phyloP scores from a whole-genome alignment of 2,329 filamentous ascomycete species.

The Madurella fahalii region DNA sequence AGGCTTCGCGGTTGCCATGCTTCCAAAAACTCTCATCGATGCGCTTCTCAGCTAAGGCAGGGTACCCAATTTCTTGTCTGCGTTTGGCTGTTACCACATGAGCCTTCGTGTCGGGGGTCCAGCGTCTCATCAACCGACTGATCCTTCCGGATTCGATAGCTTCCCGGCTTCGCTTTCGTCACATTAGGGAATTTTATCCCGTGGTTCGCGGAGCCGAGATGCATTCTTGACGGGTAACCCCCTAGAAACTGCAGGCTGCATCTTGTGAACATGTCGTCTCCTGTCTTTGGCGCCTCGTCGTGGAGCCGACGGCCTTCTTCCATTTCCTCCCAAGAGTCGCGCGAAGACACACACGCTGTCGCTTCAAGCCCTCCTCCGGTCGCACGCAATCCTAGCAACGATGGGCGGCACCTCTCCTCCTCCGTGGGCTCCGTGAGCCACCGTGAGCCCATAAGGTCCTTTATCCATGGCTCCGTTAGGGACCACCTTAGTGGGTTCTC shows the following conservation, averaged over 20 bases:
- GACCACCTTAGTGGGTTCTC: constrained; percentile 48
- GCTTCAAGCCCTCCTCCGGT: constrained; percentile 21
- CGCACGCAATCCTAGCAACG: constrained; percentile 21
- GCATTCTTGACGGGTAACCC: constrained; percentile 4
- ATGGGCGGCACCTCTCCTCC: constrained; percentile 37
- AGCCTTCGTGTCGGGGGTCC: neutral
- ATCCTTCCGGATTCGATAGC: neutral
- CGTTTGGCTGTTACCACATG: neutral
- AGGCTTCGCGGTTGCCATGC: neutral
- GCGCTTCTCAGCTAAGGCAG: neutral
- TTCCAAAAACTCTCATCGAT: neutral
- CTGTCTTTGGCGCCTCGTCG: constrained; percentile 21
- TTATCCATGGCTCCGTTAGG: constrained; percentile 62
- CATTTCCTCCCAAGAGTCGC: constrained; percentile 24
- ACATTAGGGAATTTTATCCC: constrained; percentile 1
- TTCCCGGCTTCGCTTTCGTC: neutral
- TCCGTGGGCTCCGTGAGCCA: constrained; percentile 41
- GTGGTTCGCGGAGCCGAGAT: constrained; percentile 13
- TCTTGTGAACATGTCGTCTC: constrained; percentile 24
- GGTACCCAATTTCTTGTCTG: neutral
- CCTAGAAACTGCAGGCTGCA: constrained; percentile 7
- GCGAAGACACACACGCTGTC: constrained; percentile 28
- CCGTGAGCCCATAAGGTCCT: constrained; percentile 66
- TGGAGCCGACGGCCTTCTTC: constrained; percentile 22
- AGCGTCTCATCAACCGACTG: neutral